Evolutionary conservation across 352 stramenopile species (phyloP).

Genomic region (Phytophthora idaei): DNA sequence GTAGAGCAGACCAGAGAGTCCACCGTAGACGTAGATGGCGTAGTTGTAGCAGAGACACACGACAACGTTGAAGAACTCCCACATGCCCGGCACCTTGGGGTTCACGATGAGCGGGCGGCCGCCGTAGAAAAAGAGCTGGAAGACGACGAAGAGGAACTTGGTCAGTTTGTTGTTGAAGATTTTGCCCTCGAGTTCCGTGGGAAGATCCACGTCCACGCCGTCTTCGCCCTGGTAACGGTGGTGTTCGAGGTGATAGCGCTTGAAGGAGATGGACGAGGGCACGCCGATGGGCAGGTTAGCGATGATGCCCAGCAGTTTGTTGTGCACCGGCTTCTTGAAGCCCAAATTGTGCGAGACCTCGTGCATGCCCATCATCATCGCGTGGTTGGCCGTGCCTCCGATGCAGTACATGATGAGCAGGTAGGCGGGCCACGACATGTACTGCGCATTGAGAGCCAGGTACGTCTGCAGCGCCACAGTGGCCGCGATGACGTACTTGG

Average conservation of each 20-base stretch:
- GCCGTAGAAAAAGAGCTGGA: constrained; percentile 95
- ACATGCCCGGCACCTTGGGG: constrained; percentile 84
- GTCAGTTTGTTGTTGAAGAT: constrained; percentile 87
- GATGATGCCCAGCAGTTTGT: constrained; percentile 92
- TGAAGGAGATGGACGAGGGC: constrained; percentile 93
- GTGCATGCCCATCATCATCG: constrained; percentile 96
- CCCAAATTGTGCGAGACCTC: constrained; percentile 96
- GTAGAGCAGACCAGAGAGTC: constrained; percentile 89
- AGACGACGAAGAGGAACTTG: constrained; percentile 94
- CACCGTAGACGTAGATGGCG: constrained; percentile 81
- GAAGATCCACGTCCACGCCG: constrained; percentile 94
- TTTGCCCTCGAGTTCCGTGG: constrained; percentile 89
- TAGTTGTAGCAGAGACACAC: constrained; percentile 87
- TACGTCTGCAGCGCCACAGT: constrained; percentile 86
- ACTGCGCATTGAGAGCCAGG: constrained; percentile 70
- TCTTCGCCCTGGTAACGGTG: constrained; percentile 96
- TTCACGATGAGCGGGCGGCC: constrained; percentile 93
- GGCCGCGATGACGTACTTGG: constrained; percentile 85
- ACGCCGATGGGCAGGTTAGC: constrained; percentile 94
- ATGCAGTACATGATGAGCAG: constrained; percentile 84
- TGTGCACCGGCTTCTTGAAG: constrained; percentile 92
- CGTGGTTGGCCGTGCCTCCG: constrained; percentile 93
- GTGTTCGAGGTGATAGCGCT: constrained; percentile 98
- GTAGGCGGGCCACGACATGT: constrained; percentile 68
- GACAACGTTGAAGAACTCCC: constrained; percentile 90